A percentile compares a stretch with the other conserved stretches of the same genome.
Evolutionary conservation across 495 filamentous ascomycete genomes (phyloP).

Genomic region (Penicillium arizonense): DNA sequence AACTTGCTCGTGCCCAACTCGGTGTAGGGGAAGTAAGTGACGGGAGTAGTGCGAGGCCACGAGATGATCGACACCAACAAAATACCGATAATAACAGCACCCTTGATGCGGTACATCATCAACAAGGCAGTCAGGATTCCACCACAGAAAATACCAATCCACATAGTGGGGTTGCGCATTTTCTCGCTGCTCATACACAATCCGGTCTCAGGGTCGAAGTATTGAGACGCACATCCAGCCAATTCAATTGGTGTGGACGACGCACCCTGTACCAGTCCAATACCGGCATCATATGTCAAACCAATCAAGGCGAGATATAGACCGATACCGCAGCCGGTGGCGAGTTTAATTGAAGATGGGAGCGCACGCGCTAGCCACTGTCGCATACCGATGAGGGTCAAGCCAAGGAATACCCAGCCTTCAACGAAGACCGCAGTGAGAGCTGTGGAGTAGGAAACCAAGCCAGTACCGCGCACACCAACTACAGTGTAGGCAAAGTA

Average conservation of each 20-base stretch:
- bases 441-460: constrained; percentile 66
- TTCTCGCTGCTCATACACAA: constrained; percentile 54
- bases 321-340: constrained; percentile 79
- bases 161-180: constrained; percentile 76
- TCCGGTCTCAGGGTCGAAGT: constrained; percentile 33
- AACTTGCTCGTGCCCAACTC: constrained; percentile 61
- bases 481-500: constrained; percentile 85
- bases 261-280: constrained; percentile 66
- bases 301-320: constrained; percentile 80
- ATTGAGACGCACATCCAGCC: constrained; percentile 58
- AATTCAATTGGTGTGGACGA: constrained; percentile 60
- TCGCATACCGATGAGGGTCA: constrained; percentile 72
- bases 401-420: constrained; percentile 66
- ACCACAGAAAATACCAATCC: constrained; percentile 81
- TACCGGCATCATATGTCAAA: constrained; percentile 74
- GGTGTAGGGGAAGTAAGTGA: constrained; percentile 77
- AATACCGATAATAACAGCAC: constrained; percentile 77
- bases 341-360: constrained; percentile 76
- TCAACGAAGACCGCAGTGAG: constrained; percentile 83
- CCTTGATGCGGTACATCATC: constrained; percentile 81
- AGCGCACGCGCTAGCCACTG: constrained; percentile 81
- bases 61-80: constrained; percentile 80
- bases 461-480: constrained; percentile 64
- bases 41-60: constrained; percentile 69
- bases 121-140: constrained; percentile 72